These are phyloP conservation scores for Colletotrichum graminicola DNA, from an alignment of 2,329 filamentous ascomycete species.

Conservation along the genomic window DNA sequence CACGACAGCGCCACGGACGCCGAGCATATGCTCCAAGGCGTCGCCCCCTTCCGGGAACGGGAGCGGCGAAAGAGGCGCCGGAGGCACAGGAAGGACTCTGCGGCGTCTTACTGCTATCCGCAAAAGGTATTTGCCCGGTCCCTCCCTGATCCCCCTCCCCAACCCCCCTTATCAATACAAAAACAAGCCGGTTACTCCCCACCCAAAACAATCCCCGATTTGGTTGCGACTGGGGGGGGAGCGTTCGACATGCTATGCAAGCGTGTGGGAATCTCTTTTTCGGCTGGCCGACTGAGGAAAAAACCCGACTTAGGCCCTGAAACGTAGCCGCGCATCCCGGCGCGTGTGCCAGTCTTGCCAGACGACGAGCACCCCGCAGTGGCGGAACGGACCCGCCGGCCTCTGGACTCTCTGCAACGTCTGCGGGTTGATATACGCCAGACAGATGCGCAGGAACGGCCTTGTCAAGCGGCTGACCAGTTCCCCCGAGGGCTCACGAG, in stretches of 20 bases:
- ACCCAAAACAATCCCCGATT: no score
- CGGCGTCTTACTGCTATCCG: neutral
- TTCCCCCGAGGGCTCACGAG: neutral
- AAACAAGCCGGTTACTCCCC: no score
- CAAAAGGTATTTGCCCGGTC: neutral
- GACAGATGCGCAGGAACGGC: neutral
- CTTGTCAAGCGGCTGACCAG: neutral
- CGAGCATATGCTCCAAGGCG: neutral
- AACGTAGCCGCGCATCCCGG: neutral
- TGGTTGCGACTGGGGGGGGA: no score
- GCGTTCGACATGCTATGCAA: no score
- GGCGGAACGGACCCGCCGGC: constrained; percentile 4
- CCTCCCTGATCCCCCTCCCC: no score
- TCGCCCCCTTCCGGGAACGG: neutral
- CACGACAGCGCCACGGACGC: neutral
- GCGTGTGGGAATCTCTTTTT: no score
- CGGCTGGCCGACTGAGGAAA: no score
- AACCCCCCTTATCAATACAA: rapidly evolving
- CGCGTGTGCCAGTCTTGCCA: neutral
- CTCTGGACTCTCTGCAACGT: constrained; percentile 7
- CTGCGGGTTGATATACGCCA: neutral
- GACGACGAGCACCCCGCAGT: neutral
- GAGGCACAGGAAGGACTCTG: neutral
- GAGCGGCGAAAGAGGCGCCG: neutral
- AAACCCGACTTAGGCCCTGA: neutral